A percentile compares a stretch with the other conserved stretches of the same genome.
phyloP scores from a whole-genome alignment of 805 yeast genomes.

The Candida berthetii region DNA sequence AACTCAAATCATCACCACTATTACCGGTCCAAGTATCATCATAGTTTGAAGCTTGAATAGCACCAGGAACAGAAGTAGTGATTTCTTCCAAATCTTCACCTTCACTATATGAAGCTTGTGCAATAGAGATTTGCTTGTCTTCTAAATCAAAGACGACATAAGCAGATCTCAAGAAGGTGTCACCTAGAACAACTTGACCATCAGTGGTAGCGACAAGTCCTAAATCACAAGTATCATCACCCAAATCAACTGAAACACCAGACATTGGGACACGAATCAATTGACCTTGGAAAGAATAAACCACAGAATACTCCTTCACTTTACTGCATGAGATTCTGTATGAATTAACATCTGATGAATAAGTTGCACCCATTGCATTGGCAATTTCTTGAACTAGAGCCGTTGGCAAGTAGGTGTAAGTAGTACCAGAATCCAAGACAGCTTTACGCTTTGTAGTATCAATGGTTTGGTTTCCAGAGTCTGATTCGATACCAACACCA shows the following conservation, averaged over 20 bases:
- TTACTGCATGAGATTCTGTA: too few relatives aligned
- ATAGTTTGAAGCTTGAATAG: too few relatives aligned
- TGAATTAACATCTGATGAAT: too few relatives aligned
- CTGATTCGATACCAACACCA: neutral
- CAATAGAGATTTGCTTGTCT: constrained; percentile 47
- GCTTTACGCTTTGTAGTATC: neutral
- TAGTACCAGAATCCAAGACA: neutral
- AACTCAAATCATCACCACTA: too few relatives aligned
- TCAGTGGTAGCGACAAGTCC: too few relatives aligned
- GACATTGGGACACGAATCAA: constrained; percentile 37
- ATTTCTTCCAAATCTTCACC: neutral
- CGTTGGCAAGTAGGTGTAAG: neutral
- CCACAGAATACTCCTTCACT: too few relatives aligned
- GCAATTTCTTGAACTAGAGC: neutral
- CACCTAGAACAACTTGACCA: constrained; percentile 28
- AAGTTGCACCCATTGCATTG: neutral
- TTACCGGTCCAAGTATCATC: too few relatives aligned
- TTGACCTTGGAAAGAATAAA: constrained; percentile 39
- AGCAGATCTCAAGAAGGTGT: constrained; percentile 39
- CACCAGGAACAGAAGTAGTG: neutral
- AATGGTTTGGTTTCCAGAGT: neutral
- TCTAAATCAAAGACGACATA: constrained; percentile 67
- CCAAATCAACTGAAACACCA: constrained; percentile 10
- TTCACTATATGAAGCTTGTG: constrained; percentile 28
- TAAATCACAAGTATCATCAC: constrained; percentile 8